These are phyloP conservation scores for Acidomyces sp. DNA, from an alignment of 495 filamentous ascomycete species.

Conservation along the genomic window DNA sequence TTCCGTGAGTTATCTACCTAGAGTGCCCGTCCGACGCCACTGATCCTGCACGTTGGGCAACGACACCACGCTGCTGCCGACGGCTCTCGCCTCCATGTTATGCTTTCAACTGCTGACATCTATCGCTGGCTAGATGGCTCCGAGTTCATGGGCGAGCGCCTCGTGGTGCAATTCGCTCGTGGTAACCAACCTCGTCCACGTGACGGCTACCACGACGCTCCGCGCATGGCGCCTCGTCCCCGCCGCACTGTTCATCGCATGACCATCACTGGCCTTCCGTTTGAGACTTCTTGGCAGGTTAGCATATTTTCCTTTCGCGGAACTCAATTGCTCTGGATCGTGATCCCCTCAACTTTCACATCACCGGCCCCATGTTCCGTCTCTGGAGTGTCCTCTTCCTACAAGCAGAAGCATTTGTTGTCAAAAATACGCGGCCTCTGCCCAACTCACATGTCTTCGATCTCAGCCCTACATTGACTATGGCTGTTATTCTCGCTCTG, in stretches of 20 bases:
- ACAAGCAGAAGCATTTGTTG: no score
- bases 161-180: slow-evolving; percentile 95
- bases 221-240: slow-evolving; percentile 77
- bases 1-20: slow-evolving; percentile 37
- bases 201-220: slow-evolving; percentile 56
- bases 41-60: slow-evolving; percentile 2
- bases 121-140: slow-evolving; percentile 59
- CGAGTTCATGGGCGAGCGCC: slow-evolving; percentile 90
- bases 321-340: not conserved
- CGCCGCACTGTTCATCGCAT: slow-evolving; percentile 90
- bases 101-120: slow-evolving; percentile 28
- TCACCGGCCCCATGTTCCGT: not conserved
- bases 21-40: not conserved
- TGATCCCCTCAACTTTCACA: not conserved
- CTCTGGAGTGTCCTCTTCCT: no score
- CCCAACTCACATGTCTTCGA: no score
- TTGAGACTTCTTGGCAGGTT: slow-evolving; percentile 99
- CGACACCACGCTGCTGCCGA: not conserved
- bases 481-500: not conserved
- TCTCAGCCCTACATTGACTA: no score
- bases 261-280: slow-evolving; percentile 91
- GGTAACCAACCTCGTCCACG: slow-evolving; percentile 71
- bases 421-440: no score
- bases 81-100: not conserved
- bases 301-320: slow-evolving; percentile 38